Conservation (phyloP, 176 grass and related monocot genomes). For the Saccharum officinarum region DNA sequence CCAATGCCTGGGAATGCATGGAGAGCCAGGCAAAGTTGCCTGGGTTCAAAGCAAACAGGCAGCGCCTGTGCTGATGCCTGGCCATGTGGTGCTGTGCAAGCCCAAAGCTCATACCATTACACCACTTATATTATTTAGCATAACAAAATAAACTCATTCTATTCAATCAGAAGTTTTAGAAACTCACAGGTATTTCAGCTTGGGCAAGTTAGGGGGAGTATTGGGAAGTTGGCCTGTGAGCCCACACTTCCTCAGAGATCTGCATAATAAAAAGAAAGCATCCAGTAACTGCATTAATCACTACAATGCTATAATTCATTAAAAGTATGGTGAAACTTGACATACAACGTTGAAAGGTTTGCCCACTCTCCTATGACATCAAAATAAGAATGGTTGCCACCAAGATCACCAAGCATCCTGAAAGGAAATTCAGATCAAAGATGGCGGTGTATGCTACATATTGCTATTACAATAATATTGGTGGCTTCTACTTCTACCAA, state of each 20-base stretch:
- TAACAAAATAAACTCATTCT: not conserved
- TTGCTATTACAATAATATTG: not conserved
- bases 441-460: not conserved
- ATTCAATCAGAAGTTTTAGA: constrained; percentile 1
- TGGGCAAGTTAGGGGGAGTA: not conserved
- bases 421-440: not conserved
- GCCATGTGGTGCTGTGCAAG: not conserved
- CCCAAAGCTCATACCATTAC: not conserved
- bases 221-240: not conserved
- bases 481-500: not conserved
- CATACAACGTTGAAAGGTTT: constrained; percentile 49
- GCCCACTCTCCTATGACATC: constrained; percentile 31
- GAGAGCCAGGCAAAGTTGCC: too few species aligned
- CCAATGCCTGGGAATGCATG: too few species aligned
- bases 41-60: too few species aligned
- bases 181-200: constrained; percentile 46
- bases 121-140: constrained; percentile 13
- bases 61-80: not conserved
- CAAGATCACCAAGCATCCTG: constrained; percentile 66
- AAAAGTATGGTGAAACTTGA: not conserved
- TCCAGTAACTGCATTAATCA: not conserved
- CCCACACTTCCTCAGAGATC: constrained; percentile 46
- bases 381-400: constrained; percentile 4
- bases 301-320: not conserved
- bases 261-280: constrained; percentile 28